Base-by-base conservation (phyloP, 371 early-diverging fungal species). In the Blastocladiella emersonii region DNA sequence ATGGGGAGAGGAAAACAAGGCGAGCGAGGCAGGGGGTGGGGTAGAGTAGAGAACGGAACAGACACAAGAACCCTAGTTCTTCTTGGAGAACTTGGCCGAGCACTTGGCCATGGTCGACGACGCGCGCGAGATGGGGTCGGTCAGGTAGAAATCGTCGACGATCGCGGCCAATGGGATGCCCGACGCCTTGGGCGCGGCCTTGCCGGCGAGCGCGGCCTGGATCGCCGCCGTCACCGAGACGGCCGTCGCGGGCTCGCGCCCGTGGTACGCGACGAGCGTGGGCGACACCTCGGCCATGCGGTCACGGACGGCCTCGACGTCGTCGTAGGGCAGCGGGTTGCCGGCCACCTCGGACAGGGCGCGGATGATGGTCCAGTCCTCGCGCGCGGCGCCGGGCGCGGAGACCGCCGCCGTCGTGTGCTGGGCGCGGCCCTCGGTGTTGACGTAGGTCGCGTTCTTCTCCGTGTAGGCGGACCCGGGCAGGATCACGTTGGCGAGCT, bases 391-490 rank as follows among this genome's bases (percentile, higher is more conserved):
- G 35, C 83, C 87, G 12, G 95, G 93, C 61, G 92, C 85, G 60
- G 88, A 82, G 34, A 95, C 93, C 27, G 95, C 93, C 56, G 93
- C 91, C 60, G 93, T 85, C 10, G 96, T 93, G 66, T 83, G 76
- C 72, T 95, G 94, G 57, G 93, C 75, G 57, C 95, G 89, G 53
- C 96, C 97, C 73, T 97, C 97, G 27, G 95, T 93, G 82, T 93
- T 95, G 67, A 94, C 87, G 67, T 78, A 96, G 36, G 95, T 95
- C 39, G 91, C 90, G 39, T 84, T 74, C 86, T 97, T 97, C 72
- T 97, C 97, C 19, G 96, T 97, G 75, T 94, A 97, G 19, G 95
- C 92, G n/a, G 92, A 78, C 48, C 91, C 95, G 27, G 97, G 97
- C 64, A 97, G 83, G 63, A 97, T 86, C 41, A 97, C 91, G 76